phyloP scores from a whole-genome alignment of 768 basidiomycete genomes.

The Phanerodontia chrysosporium region DNA sequence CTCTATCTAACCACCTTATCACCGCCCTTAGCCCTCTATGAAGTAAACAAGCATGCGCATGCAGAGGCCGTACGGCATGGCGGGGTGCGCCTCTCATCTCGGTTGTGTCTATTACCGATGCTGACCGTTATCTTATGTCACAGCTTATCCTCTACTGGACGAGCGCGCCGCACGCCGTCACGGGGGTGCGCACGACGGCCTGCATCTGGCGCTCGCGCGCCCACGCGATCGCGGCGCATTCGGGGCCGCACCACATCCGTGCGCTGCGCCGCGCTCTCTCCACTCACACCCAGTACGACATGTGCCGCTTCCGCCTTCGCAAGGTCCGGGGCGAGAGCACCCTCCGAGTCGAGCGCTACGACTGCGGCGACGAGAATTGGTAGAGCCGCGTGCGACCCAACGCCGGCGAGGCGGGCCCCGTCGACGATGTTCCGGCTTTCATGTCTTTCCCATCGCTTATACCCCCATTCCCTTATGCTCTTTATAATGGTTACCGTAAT shows the following conservation, averaged over 20 bases:
- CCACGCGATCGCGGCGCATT: slow-evolving; percentile 78
- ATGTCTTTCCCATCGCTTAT: too few relatives aligned
- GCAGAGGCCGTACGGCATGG: slow-evolving; percentile 90
- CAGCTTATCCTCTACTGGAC: slow-evolving; percentile 94
- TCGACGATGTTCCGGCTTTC: too few relatives aligned
- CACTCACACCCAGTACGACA: slow-evolving; percentile 73
- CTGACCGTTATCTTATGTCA: neutral
- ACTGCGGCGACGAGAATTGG: slow-evolving; percentile 67
- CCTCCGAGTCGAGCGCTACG: slow-evolving; percentile 58
- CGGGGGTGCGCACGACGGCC: slow-evolving; percentile 87
- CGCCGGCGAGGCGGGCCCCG: neutral
- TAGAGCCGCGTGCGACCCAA: slow-evolving; percentile 23
- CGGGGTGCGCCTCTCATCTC: slow-evolving; percentile 52
- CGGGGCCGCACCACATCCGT: slow-evolving; percentile 71
- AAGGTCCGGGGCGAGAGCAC: slow-evolving; percentile 59
- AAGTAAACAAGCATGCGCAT: slow-evolving; percentile 83
- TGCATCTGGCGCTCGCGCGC: slow-evolving; percentile 93
- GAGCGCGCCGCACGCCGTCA: slow-evolving; percentile 69
- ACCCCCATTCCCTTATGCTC: too few relatives aligned
- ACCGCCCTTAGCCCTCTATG: slow-evolving; percentile 60
- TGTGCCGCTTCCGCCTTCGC: slow-evolving; percentile 71
- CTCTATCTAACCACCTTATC: neutral
- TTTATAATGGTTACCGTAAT: too few relatives aligned
- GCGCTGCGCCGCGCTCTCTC: slow-evolving; percentile 78
- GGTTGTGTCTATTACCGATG: neutral